These are phyloP conservation scores for Aspergillus alliaceus DNA, from an alignment of 2,329 filamentous ascomycete species.

Conservation along the genomic window DNA sequence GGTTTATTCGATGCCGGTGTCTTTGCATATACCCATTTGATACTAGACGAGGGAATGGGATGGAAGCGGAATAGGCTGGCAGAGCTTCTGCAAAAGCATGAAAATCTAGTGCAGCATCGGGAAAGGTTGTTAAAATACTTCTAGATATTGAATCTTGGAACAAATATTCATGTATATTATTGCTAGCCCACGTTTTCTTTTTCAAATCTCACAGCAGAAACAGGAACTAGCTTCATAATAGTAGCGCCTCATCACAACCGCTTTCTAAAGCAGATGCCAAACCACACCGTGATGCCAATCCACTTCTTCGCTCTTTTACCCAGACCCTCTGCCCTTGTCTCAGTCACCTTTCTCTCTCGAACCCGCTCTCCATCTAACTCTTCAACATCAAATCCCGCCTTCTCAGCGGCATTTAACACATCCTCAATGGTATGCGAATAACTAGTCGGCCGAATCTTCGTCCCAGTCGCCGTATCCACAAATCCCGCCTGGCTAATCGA, in stretches of 20 bases:
- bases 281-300: conserved; percentile 58
- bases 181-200: background rate
- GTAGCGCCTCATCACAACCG: conserved; percentile 6
- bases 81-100: conserved; percentile 56
- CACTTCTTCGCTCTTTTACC: conserved; percentile 65
- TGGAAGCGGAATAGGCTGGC: conserved; percentile 66
- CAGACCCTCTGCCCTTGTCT: conserved; percentile 57
- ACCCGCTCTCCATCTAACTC: conserved; percentile 31
- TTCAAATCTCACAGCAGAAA: background rate
- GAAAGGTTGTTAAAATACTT: conserved; percentile 59
- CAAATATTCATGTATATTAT: conserved; percentile 16
- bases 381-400: conserved; percentile 47
- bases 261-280: conserved; percentile 50
- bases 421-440: conserved; percentile 57
- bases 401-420: conserved; percentile 51
- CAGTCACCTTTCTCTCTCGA: conserved; percentile 48
- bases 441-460: conserved; percentile 61
- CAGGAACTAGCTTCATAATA: conserved; percentile 1
- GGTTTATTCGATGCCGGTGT: conserved; percentile 83
- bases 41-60: conserved; percentile 64
- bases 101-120: conserved; percentile 66
- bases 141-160: conserved; percentile 18
- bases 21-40: conserved; percentile 83
- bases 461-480: conserved; percentile 51
- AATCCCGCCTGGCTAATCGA: conserved; percentile 61